Evolutionary conservation across 2,329 filamentous ascomycete genomes (phyloP), one percentile per base, ranked within the genome.

Genomic region (Remersonia thermophila): DNA sequence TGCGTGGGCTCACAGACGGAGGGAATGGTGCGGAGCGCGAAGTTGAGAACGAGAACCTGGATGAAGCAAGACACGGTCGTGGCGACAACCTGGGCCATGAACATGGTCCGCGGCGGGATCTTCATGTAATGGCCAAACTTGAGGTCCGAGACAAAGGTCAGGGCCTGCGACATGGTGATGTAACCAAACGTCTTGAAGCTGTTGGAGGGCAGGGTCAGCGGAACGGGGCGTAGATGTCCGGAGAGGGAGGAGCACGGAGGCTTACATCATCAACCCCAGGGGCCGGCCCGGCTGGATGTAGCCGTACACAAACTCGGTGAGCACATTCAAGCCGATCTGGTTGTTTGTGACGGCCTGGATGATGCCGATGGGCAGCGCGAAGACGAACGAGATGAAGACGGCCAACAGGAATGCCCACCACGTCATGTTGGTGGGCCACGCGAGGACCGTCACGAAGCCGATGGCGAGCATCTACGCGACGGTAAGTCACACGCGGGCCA

Each of bases 51-150:
- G 3, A 66, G 54, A 38, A 82, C 67, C 52, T 82, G 77, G 27
- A 81, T 69, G 43, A 81, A 67, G 55, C 73, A 79, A 1, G 74
- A 76, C 49, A 79, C 66, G 0, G 78, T 70, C 0, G 76, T 79
- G 7, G 77, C 76, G 2, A 77, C 67, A 3, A 80, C 67, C 52
- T 82, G 77, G 4, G 67, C 66, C 56, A 70, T 65, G 56, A 82
- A 82, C 61, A 80, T 77, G 12, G 72, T 77, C 13, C 73, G 64
- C 11, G 75, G 77, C 0, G 77, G 77, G 8, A 75, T 73, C 55
- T 76, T 76, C 76, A 83, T 82, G 60, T 83, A 83, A 51, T 83
- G 79, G 4, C 73, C 78, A 30, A 80, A 73, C 50, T 82, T 82
- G 43, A 82, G 62, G 49, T 82, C 78, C 7, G 71, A 63, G 9